Evolutionary conservation across 768 basidiomycete genomes (phyloP).

Genomic region (Lactifluus piperatus): DNA sequence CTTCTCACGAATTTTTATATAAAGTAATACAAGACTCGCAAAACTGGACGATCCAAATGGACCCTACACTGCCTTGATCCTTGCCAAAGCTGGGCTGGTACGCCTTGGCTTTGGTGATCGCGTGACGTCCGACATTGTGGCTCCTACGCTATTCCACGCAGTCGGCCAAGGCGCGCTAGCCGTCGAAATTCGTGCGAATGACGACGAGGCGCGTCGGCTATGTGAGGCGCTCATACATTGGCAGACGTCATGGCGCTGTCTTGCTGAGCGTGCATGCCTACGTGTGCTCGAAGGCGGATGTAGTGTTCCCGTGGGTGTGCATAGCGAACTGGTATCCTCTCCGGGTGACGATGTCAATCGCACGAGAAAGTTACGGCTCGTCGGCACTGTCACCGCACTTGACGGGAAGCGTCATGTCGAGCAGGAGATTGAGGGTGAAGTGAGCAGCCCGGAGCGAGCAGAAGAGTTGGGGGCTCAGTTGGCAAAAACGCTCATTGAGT

Average conservation of each 20-base stretch:
- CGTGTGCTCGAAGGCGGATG: conserved; percentile 94
- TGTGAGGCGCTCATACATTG: conserved; percentile 66
- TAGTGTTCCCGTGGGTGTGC: conserved; percentile 89
- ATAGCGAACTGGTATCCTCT: conserved; percentile 36
- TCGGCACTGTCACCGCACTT: conserved; percentile 79
- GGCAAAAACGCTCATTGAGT: conserved; percentile 53
- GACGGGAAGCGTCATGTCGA: conserved; percentile 68
- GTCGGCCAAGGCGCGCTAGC: conserved; percentile 93
- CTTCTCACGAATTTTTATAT: background rate
- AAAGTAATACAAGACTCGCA: conserved; percentile 78
- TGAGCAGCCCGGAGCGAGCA: conserved; percentile 48
- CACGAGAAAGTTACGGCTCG: conserved; percentile 42
- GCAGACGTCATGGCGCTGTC: conserved; percentile 65
- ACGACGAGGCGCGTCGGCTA: conserved; percentile 49
- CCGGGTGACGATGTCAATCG: conserved; percentile 27
- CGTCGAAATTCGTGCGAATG: conserved; percentile 72
- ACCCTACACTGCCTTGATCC: conserved; percentile 79
- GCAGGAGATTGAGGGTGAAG: conserved; percentile 43
- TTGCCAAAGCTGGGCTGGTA: conserved; percentile 87
- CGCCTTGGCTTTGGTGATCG: conserved; percentile 70
- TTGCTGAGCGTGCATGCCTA: conserved; percentile 82
- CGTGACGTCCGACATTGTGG: conserved; percentile 60
- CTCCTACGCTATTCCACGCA: conserved; percentile 76
- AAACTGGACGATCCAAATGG: conserved; percentile 84
- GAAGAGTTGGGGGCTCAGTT: conserved; percentile 60